These are phyloP conservation scores for Prototheca stagnorum DNA, from an alignment of 163 green algal genomes.

Conservation along the genomic window DNA sequence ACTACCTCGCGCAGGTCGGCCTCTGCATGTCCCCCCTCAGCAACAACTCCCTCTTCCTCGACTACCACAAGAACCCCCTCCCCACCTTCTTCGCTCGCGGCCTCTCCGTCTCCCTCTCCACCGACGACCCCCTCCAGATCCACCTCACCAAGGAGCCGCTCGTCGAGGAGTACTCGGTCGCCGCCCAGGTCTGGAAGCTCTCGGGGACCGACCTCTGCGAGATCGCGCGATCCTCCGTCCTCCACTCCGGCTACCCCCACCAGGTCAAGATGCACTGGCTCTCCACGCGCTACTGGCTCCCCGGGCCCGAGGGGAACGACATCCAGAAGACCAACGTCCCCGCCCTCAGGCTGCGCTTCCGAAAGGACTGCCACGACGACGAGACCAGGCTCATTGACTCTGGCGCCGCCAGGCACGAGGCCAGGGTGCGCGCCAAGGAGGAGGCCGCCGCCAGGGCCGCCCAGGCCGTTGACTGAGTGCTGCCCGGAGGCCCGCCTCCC, in stretches of 20 bases:
- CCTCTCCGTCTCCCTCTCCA: conserved; percentile 48
- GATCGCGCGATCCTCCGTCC: conserved; percentile 84
- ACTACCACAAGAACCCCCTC: conserved; percentile 99
- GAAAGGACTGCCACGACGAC: conserved; percentile 27
- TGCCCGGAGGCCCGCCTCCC: too few relatives aligned
- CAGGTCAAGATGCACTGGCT: conserved; percentile 90
- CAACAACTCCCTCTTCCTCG: conserved; percentile 99
- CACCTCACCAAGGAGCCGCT: conserved; percentile 98
- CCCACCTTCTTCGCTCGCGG: conserved; percentile 92
- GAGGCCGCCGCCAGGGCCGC: too few relatives aligned
- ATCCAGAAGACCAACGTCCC: conserved; percentile 99
- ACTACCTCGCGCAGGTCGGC: conserved; percentile 77
- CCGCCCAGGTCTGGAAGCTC: conserved; percentile 96
- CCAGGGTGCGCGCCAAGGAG: conserved; percentile 9
- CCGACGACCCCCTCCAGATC: conserved; percentile 86
- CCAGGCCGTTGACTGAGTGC: background rate
- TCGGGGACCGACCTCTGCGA: conserved; percentile 90
- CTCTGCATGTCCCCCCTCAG: conserved; percentile 94
- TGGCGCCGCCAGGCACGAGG: conserved; percentile 9
- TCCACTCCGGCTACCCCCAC: conserved; percentile 82
- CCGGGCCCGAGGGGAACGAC: conserved; percentile 87
- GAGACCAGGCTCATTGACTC: conserved; percentile 10
- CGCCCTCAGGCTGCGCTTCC: conserved; percentile 86
- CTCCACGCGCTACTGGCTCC: conserved; percentile 60
- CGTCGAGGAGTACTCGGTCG: conserved; percentile 90